Evolutionary conservation across 306 rosid species (phyloP).

Genomic region (Lotus japonicus): DNA sequence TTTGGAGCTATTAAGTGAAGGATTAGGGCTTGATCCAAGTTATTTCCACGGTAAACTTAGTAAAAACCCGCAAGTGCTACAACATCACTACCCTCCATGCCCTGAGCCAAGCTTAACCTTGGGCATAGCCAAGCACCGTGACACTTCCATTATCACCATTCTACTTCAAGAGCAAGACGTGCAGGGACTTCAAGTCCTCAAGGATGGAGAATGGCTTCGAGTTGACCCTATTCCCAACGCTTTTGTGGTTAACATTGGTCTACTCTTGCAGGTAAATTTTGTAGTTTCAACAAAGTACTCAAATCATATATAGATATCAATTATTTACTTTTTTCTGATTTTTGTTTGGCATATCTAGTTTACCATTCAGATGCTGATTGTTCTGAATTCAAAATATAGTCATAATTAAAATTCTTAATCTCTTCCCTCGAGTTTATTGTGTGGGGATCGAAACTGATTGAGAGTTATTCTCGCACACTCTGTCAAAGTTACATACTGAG

Average conservation of each 20-base stretch:
- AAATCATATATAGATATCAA: too few relatives aligned
- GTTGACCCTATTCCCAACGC: constrained; percentile 43
- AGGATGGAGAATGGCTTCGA: constrained; percentile 42
- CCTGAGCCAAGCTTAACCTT: constrained; percentile 70
- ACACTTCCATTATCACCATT: constrained; percentile 55
- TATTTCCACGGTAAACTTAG: constrained; percentile 38
- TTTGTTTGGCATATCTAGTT: too few relatives aligned
- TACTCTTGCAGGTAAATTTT: constrained; percentile 33
- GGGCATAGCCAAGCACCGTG: constrained; percentile 54
- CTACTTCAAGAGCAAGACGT: constrained; percentile 46
- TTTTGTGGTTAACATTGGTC: constrained; percentile 48
- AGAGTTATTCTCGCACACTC: too few relatives aligned
- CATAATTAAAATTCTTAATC: too few relatives aligned
- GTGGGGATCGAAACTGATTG: too few relatives aligned
- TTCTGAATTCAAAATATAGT: too few relatives aligned
- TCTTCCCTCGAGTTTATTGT: too few relatives aligned
- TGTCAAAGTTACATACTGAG: too few relatives aligned
- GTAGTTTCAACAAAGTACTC: too few relatives aligned
- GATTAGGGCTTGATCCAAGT: constrained; percentile 35
- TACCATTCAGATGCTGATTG: too few relatives aligned
- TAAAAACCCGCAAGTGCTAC: constrained; percentile 29
- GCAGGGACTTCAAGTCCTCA: constrained; percentile 53
- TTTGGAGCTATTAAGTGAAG: constrained; percentile 51
- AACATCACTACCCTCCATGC: constrained; percentile 73
- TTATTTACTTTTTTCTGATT: too few relatives aligned